A percentile compares a stretch with the other conserved stretches of the same genome.
These are phyloP conservation scores for Smithsoniella earleae DNA, from an alignment of 163 green algal species.

Conservation along the genomic window DNA sequence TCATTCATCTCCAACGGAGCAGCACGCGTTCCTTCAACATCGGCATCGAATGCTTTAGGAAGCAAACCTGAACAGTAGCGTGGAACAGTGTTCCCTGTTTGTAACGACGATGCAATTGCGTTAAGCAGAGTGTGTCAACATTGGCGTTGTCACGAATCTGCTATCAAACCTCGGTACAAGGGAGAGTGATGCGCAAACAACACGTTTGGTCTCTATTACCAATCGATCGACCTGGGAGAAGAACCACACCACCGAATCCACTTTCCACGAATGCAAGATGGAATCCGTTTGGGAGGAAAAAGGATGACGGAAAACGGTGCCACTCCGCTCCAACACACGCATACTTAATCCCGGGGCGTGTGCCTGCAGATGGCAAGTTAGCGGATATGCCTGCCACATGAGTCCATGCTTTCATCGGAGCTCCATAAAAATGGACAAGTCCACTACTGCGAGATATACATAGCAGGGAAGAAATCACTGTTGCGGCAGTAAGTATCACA, in stretches of 20 bases:
- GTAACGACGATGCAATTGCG: too few species aligned
- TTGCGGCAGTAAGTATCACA: too few species aligned
- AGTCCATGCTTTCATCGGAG: conserved; percentile 51
- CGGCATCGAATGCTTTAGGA: conserved; percentile 18
- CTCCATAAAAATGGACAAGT: conserved; percentile 55
- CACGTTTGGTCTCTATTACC: too few species aligned
- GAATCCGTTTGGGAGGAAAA: conserved; percentile 52
- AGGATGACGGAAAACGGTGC: conserved; percentile 78
- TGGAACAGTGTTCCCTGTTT: too few species aligned
- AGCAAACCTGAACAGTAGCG: not conserved
- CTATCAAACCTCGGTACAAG: too few species aligned
- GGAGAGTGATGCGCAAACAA: too few species aligned
- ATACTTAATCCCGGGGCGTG: too few species aligned
- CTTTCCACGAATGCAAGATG: conserved; percentile 12
- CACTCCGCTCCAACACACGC: conserved; percentile 79
- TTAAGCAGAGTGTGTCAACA: too few species aligned
- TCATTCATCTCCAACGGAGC: not conserved
- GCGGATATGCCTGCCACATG: conserved; percentile 36
- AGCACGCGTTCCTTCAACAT: not conserved
- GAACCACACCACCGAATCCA: not conserved
- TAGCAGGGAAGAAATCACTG: too few species aligned
- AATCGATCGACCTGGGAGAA: too few species aligned
- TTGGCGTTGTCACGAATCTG: too few species aligned
- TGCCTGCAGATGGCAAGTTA: too few species aligned
- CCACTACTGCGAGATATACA: conserved; percentile 42